A percentile compares a stretch with the other conserved stretches of the same genome.
Evolutionary conservation across 495 filamentous ascomycete species (phyloP).

Genomic region (Podospora appendiculata): DNA sequence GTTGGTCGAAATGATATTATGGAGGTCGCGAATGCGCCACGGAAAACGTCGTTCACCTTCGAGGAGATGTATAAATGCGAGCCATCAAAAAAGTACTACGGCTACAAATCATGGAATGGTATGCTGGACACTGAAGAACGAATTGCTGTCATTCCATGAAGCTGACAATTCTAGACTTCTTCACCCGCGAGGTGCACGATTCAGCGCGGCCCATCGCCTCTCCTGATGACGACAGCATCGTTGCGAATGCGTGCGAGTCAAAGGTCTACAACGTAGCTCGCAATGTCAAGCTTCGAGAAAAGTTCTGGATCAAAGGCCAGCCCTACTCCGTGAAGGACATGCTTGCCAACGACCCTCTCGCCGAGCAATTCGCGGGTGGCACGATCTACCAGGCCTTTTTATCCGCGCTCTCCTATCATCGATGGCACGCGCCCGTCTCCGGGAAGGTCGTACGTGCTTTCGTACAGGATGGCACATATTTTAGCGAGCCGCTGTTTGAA

Average conservation of each 20-base stretch:
- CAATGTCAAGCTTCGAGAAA: conserved; percentile 37
- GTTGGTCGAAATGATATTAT: conserved; percentile 35
- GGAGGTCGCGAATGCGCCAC: conserved; percentile 38
- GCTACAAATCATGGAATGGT: conserved; percentile 65
- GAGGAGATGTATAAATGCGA: conserved; percentile 48
- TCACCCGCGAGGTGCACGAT: conserved; percentile 52
- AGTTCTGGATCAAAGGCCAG: conserved; percentile 66
- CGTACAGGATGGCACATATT: conserved; percentile 60
- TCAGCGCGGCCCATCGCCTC: conserved; percentile 50
- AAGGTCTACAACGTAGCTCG: conserved; percentile 40
- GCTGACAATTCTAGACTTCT: conserved; percentile 45
- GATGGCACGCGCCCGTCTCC: conserved; percentile 59
- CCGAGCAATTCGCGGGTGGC: conserved; percentile 47
- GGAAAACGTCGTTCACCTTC: conserved; percentile 37
- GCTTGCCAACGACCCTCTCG: conserved; percentile 44
- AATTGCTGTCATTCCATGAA: neutral
- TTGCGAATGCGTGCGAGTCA: conserved; percentile 62
- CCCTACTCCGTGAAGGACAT: conserved; percentile 59
- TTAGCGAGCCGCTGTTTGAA: conserved; percentile 52
- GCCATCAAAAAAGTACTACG: conserved; percentile 40
- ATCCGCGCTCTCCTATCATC: conserved; percentile 57
- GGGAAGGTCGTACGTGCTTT: conserved; percentile 50
- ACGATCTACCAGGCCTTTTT: conserved; percentile 65
- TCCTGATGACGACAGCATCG: conserved; percentile 45
- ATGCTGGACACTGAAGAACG: neutral